Percentiles rank a stretch among this genome's conserved stretches.
Evolutionary conservation across 2,329 filamentous ascomycete species (phyloP).

Genomic region (Aspergillus transmontanensis): DNA sequence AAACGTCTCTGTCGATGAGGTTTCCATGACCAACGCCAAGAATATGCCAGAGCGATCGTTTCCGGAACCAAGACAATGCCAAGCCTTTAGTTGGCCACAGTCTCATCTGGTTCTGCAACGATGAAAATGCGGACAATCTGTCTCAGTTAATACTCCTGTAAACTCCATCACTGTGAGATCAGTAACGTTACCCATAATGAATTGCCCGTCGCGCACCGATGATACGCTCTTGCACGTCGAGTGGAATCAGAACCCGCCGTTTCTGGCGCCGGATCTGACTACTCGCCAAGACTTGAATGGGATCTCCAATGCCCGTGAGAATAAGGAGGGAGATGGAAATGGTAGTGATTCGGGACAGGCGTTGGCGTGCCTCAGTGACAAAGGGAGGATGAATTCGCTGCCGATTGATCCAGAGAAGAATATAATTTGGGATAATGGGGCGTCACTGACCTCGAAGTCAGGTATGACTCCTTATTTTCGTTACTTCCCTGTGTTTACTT

Average conservation of each 20-base stretch:
- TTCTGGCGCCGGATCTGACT: conserved; percentile 52
- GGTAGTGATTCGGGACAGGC: neutral
- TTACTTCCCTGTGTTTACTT: neutral
- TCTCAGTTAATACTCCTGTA: neutral
- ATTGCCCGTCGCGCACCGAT: conserved; percentile 59
- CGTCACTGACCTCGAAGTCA: conserved; percentile 32
- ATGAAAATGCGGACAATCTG: neutral
- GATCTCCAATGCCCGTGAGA: conserved; percentile 55
- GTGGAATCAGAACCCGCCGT: conserved; percentile 59
- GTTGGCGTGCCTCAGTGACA: neutral
- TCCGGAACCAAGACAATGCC: neutral
- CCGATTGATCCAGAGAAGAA: conserved; percentile 13
- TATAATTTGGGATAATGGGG: conserved; percentile 12
- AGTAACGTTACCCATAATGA: conserved; percentile 43
- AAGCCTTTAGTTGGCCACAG: conserved; percentile 2
- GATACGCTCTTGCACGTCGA: conserved; percentile 50
- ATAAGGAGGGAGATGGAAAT: conserved; percentile 22
- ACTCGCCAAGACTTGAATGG: conserved; percentile 60
- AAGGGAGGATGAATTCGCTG: neutral
- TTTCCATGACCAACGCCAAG: neutral
- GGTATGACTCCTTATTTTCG: conserved; percentile 18
- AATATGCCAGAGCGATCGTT: neutral
- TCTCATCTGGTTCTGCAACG: neutral
- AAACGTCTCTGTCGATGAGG: neutral
- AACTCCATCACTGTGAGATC: neutral